Percentiles rank a stretch among this genome's conserved stretches.
phyloP scores from a whole-genome alignment of 2,329 filamentous ascomycete genomes.

The Ramichloridium luteum region DNA sequence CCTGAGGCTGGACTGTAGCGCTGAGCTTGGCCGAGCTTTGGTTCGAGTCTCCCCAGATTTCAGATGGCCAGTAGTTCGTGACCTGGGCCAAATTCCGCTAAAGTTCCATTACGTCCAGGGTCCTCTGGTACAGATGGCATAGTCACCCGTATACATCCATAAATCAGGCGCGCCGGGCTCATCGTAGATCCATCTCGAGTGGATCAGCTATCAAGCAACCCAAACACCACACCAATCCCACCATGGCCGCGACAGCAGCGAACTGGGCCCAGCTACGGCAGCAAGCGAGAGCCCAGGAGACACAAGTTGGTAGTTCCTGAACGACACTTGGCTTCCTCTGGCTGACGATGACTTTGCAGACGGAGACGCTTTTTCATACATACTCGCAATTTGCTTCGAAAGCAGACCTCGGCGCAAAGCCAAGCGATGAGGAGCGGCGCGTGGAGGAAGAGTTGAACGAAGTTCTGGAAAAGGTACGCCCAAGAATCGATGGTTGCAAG shows the following conservation, averaged over 20 bases:
- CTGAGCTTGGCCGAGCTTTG: slow-evolving; percentile 1
- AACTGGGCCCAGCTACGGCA: slow-evolving; percentile 90
- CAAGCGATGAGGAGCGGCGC: slow-evolving; percentile 69
- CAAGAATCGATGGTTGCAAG: no score
- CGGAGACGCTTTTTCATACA: slow-evolving; percentile 66
- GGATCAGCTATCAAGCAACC: no score
- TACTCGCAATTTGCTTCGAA: slow-evolving; percentile 86
- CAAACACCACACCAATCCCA: slow-evolving; percentile 12
- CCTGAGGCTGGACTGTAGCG: no score
- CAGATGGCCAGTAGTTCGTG: slow-evolving; percentile 1
- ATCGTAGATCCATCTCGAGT: no score
- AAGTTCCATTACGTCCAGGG: background rate
- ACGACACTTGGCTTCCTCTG: slow-evolving; percentile 4
- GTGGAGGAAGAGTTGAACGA: slow-evolving; percentile 75
- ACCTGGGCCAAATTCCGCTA: no score
- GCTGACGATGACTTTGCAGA: slow-evolving; percentile 41
- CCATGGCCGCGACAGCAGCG: slow-evolving; percentile 32
- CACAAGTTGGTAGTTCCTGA: slow-evolving; percentile 51
- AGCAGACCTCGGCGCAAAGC: slow-evolving; percentile 66
- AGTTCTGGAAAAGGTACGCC: slow-evolving; percentile 61
- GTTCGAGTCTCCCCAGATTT: background rate
- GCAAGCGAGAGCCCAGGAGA: slow-evolving; percentile 78
- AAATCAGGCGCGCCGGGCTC: no score
- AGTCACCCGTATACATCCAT: no score
- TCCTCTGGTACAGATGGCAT: no score